A percentile compares a stretch with the other conserved stretches of the same genome.
Evolutionary conservation across 176 grass and related monocot species (phyloP).

Genomic region (Poa pratensis): DNA sequence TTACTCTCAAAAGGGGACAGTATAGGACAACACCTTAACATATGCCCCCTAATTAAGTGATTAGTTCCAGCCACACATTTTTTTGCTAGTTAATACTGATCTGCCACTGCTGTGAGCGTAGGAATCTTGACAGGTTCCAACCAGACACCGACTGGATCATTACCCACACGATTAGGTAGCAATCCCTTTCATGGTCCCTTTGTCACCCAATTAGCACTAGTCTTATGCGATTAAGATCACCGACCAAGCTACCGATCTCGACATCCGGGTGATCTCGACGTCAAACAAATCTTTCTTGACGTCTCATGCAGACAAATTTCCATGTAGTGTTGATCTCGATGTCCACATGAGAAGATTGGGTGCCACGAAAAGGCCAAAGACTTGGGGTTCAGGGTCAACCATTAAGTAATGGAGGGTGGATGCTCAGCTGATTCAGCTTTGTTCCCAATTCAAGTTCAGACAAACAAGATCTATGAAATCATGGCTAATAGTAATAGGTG

Average conservation of each 20-base stretch:
- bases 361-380: constrained; percentile 38
- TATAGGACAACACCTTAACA: not conserved
- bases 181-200: constrained; percentile 32
- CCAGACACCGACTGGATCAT: constrained; percentile 17
- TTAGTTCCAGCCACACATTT: not conserved
- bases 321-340: constrained; percentile 12
- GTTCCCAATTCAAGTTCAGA: not conserved
- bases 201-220: constrained; percentile 9
- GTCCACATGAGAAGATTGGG: constrained; percentile 42
- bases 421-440: constrained; percentile 33
- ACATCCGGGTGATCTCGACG: constrained; percentile 14
- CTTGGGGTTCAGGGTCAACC: constrained; percentile 43
- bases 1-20: not conserved
- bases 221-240: constrained; percentile 17
- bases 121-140: constrained; percentile 48
- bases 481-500: not conserved
- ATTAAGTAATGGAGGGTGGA: constrained; percentile 15
- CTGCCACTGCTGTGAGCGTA: constrained; percentile 10
- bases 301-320: constrained; percentile 33
- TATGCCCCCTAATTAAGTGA: not conserved
- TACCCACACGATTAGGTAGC: constrained; percentile 27
- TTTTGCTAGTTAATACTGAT: not conserved
- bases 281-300: constrained; percentile 34
- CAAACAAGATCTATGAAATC: not conserved
- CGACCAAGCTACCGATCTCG: constrained; percentile 21